Conservation (phyloP, 2,329 filamentous ascomycete species). For the Chaetomium sp. region DNA sequence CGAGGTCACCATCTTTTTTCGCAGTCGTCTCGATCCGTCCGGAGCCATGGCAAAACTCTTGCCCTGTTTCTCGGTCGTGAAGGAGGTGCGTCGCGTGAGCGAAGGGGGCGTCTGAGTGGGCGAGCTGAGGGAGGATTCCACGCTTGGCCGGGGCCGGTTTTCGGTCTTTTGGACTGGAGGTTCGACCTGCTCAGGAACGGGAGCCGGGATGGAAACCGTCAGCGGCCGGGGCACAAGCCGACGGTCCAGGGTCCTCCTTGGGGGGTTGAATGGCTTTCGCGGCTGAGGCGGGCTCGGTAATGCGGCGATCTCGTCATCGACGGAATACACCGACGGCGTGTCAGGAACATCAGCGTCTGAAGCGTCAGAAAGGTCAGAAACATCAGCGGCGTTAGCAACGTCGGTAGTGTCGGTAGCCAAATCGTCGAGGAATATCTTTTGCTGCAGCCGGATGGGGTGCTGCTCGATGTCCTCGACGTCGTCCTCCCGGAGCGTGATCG, state of each 20-base stretch:
- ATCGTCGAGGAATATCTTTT: too few species aligned
- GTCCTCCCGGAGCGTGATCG: slow-evolving; percentile 35
- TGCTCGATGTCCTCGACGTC: slow-evolving; percentile 21
- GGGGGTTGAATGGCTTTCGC: neutral
- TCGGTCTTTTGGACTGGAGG: too few species aligned
- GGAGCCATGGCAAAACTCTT: slow-evolving; percentile 19
- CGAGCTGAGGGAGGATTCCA: neutral
- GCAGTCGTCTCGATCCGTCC: slow-evolving; percentile 17
- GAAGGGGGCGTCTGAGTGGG: slow-evolving; percentile 7
- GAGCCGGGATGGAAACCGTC: slow-evolving; percentile 15
- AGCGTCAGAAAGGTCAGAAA: too few species aligned
- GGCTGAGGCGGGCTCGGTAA: neutral
- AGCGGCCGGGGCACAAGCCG: slow-evolving; percentile 11
- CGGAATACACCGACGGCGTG: slow-evolving; percentile 29
- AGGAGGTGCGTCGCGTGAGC: slow-evolving; percentile 13
- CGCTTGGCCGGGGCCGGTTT: too few species aligned
- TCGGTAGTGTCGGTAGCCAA: too few species aligned
- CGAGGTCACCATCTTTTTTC: slow-evolving; percentile 11
- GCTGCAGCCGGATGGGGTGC: slow-evolving; percentile 16
- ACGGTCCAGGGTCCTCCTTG: neutral
- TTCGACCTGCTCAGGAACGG: neutral
- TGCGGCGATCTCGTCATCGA: slow-evolving; percentile 15
- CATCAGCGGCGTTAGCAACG: too few species aligned
- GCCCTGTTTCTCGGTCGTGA: slow-evolving; percentile 13
- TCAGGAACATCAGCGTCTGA: slow-evolving; percentile 19